These are phyloP conservation scores for Colletotrichum sp. DNA, from an alignment of 2,329 filamentous ascomycete genomes.

Conservation along the genomic window DNA sequence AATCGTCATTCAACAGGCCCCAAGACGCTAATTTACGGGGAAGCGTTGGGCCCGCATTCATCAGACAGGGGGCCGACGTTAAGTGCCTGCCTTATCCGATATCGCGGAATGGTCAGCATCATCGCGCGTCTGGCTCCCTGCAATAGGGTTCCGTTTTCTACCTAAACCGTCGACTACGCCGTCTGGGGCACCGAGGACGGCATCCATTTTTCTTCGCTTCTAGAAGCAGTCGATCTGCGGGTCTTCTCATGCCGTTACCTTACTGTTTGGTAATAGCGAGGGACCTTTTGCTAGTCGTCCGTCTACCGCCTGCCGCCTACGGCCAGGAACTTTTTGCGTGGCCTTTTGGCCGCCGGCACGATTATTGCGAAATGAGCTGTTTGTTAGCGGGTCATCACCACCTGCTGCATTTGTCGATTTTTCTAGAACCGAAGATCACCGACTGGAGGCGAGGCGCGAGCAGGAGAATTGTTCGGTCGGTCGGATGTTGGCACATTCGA, in stretches of 20 bases:
- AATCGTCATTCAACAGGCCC: constrained; percentile 18
- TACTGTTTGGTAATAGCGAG: constrained; percentile 22
- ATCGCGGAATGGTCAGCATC: constrained; percentile 21
- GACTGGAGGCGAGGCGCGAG: background rate
- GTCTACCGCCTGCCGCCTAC: background rate
- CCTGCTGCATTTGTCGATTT: constrained; percentile 16
- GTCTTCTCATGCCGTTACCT: constrained; percentile 17
- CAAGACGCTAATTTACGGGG: constrained; percentile 12
- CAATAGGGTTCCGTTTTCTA: background rate
- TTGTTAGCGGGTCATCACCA: background rate
- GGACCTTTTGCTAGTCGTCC: constrained; percentile 2
- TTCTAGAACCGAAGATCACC: background rate
- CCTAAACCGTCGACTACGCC: background rate
- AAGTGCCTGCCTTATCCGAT: constrained; percentile 23
- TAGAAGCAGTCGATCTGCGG: constrained; percentile 18
- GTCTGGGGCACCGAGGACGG: background rate
- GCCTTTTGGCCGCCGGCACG: background rate
- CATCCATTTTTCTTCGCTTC: constrained; percentile 4
- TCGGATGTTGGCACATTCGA: background rate
- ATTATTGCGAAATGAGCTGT: constrained; percentile 4
- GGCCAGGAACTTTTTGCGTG: background rate
- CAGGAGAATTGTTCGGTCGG: background rate
- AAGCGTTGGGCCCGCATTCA: constrained; percentile 16
- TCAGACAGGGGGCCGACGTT: background rate
- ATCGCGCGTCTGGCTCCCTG: constrained; percentile 7